Conservation (phyloP, 2,329 filamentous ascomycete species). For the Ophiostoma piceae region DNA sequence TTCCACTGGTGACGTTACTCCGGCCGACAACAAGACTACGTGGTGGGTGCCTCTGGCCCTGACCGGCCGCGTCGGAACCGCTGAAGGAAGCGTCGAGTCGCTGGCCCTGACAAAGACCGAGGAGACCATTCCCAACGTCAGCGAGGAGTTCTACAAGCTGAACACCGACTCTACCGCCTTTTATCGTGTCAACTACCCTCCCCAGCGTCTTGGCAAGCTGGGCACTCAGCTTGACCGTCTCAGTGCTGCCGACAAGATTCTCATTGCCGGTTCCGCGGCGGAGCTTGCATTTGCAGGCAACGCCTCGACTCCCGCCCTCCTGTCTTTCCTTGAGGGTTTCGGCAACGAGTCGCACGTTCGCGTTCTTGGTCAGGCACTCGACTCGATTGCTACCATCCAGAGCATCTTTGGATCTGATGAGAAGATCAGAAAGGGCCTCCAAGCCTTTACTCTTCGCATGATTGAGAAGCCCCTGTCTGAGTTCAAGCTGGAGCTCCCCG, state of each 20-base stretch:
- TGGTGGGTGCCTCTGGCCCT: conserved; percentile 96
- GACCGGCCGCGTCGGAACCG: conserved; percentile 62
- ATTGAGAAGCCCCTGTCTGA: conserved; percentile 68
- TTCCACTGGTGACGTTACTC: conserved; percentile 81
- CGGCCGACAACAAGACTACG: conserved; percentile 82
- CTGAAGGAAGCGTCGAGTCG: conserved; percentile 49
- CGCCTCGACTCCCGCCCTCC: conserved; percentile 71
- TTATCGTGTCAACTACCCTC: conserved; percentile 89
- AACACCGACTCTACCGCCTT: conserved; percentile 85
- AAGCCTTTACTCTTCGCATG: conserved; percentile 73
- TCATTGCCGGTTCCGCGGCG: conserved; percentile 81
- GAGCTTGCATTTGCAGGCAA: conserved; percentile 85
- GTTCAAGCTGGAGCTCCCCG: conserved; percentile 79
- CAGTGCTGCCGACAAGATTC: conserved; percentile 84
- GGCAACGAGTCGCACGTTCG: conserved; percentile 74
- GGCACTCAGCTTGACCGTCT: conserved; percentile 70
- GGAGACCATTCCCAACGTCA: conserved; percentile 67
- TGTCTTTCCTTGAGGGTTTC: conserved; percentile 83
- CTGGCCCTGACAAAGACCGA: conserved; percentile 70
- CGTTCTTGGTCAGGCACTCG: conserved; percentile 82
- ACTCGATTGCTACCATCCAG: conserved; percentile 69
- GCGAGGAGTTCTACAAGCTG: conserved; percentile 84
- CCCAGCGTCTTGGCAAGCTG: conserved; percentile 74
- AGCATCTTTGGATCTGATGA: conserved; percentile 79
- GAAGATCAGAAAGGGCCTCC: conserved; percentile 64